Base-by-base conservation (phyloP, 257 asterid genomes). In the Capsicum pubescens region DNA sequence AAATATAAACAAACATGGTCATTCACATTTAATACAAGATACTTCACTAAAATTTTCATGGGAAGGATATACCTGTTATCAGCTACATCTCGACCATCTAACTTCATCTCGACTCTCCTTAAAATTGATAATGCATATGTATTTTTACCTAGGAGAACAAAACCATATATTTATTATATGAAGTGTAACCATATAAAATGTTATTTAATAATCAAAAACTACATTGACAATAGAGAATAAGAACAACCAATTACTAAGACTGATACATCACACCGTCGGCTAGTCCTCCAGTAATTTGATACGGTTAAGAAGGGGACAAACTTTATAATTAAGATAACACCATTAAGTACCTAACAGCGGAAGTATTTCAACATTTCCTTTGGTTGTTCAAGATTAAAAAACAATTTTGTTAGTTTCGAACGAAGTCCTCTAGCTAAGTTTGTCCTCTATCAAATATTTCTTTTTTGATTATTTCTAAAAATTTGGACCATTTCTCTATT, bases 71-170 rank as follows among this genome's bases (percentile, higher is more conserved):
- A 93, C 98, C 99, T 94, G 90, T 89, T 88, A 72, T 93, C 97
- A 56, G 87, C 81, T 58, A 93, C 91, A 90, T 97, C 98, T 84
- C 88, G 97, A 83, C 98, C 99, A 83, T 97, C 99, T 50, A 97
- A 89, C 89, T 97, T 97, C 97, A 93, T 93, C 90, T 97, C 99
- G 61, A 97, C 92, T 68, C 96, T 91, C 94, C 90, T 92, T 66
- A 97, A 86, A 80, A 97, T 83, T 77, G 99, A 92, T 88, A 93
- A 80, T 19, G 99, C 99, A 87, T 92, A 93, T 36, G 94, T 94
- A 88, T 97, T 97, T 90, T 92, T 95, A 83, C 98, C 99, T 95
- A 54, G 84, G 80, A 82, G 63, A 70, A 35, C 78, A 79, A 87
- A 87, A 85, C 84, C 79, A 84, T 61, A 58, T 17, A 35, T 74